A percentile compares a stretch with the other conserved stretches of the same genome.
phyloP scores from a whole-genome alignment of 129 eudicot genomes.

The Cynara cardunculus region DNA sequence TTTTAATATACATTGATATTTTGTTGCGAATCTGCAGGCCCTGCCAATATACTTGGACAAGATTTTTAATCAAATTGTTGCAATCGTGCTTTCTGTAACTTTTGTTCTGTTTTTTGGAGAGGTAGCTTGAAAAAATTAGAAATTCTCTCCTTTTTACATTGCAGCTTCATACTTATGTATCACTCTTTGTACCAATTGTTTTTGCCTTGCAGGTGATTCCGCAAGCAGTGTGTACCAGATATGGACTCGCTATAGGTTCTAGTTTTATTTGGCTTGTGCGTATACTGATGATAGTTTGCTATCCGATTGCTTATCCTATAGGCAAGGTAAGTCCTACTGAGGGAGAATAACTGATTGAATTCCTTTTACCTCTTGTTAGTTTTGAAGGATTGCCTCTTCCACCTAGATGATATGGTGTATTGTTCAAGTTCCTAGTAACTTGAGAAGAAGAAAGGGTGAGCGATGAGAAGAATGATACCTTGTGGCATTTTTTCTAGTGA shows the following conservation, averaged over 20 bases:
- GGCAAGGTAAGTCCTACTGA: constrained; percentile 61
- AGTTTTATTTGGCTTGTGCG: constrained; percentile 91
- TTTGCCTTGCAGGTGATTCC: constrained; percentile 74
- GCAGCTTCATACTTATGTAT: not conserved
- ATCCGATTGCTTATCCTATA: constrained; percentile 84
- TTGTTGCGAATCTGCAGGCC: constrained; percentile 55
- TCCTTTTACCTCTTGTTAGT: not conserved
- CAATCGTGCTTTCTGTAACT: constrained; percentile 86
- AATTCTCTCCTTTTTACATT: not conserved
- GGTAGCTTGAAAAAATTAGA: constrained; percentile 40
- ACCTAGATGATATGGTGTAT: not conserved
- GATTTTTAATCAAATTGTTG: constrained; percentile 82
- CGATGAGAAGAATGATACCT: not conserved
- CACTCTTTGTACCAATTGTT: constrained; percentile 8
- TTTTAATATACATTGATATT: not conserved
- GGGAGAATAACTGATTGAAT: not conserved
- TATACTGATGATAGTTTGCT: constrained; percentile 72
- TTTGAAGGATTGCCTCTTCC: not conserved
- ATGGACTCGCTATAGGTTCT: constrained; percentile 97
- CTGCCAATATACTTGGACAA: constrained; percentile 91
- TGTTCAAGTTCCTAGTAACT: not conserved
- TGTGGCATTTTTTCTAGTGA: not conserved
- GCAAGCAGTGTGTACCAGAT: constrained; percentile 91
- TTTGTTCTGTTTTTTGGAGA: constrained; percentile 93
- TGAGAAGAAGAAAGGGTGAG: not conserved